Base-by-base conservation (phyloP, 331 rosid species). In the Malus hybrid region DNA sequence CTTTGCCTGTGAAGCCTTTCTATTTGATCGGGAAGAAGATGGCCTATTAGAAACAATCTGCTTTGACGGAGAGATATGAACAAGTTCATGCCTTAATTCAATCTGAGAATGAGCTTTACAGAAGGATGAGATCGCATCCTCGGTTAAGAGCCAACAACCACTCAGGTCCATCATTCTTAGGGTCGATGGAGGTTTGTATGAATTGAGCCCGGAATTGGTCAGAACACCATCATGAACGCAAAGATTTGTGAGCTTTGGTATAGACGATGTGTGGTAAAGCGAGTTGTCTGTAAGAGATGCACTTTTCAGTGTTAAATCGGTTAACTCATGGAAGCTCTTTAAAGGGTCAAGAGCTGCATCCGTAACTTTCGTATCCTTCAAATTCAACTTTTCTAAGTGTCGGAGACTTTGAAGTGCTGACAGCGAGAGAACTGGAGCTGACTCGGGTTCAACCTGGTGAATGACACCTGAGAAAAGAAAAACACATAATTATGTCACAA, bases 141-240 rank as follows among this genome's bases (percentile, higher is more conserved):
- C 52, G 22, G 91, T 88, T 74, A 94, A 56, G 76, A 94, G 97
- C 98, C 98, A 94, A 80, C 98, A 91, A 63, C 98, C 98, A 46
- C 80, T 80, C 72, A 94, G 86, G 84, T 91, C 93, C 78, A 91
- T 52, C 80, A 77, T 57, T 85, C 81, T 88, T 63, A 94, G 75
- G 52, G 87, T 83, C 33, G 62, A 75, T 22, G 93, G 89, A 72
- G 90, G 88, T 76, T 85, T 78, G 72, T 87, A 89, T 65, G 79
- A 78, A 62, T 72, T 78, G 44, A 94, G 90, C 36, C 91, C 97
- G 75, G 72, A 72, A 70, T 86, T 86, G 55, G 99, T 88, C 86
- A 94, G 78, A 61, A 94, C 86, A 68, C 92, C 95, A 64, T 92
- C 96, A 50, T 84, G 60, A 63, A 94, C 62, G 62, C 86, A 55